These are phyloP conservation scores for Paramecium caudatum DNA, from an alignment of 73 alveolate genomes.

Conservation along the genomic window DNA sequence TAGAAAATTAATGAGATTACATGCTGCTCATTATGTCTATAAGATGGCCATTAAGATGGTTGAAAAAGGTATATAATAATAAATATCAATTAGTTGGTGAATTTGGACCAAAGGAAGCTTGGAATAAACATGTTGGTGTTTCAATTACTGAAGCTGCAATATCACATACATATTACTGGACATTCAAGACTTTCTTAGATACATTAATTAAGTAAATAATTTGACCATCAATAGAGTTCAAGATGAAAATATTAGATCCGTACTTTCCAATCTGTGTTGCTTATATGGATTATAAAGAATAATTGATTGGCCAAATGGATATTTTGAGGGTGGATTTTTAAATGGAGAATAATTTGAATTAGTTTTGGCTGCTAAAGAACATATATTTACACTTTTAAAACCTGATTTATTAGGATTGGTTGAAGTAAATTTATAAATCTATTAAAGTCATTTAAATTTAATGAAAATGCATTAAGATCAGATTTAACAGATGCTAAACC, in stretches of 20 bases:
- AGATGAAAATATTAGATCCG: conserved; percentile 74
- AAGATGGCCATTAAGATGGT: conserved; percentile 53
- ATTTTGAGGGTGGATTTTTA: conserved; percentile 67
- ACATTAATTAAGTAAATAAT: not conserved
- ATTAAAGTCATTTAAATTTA: conserved; percentile 53
- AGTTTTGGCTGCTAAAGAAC: conserved; percentile 68
- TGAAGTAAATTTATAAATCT: conserved; percentile 30
- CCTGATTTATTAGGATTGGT: conserved; percentile 70
- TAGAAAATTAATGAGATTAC: conserved; percentile 69
- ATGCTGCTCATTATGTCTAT: conserved; percentile 54
- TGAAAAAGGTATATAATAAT: not conserved
- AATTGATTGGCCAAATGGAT: conserved; percentile 71
- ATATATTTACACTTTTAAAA: conserved; percentile 14
- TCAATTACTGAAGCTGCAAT: conserved; percentile 71
- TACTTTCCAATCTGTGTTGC: conserved; percentile 68
- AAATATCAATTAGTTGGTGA: conserved; percentile 44
- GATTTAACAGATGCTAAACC: conserved; percentile 39
- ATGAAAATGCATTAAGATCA: conserved; percentile 54
- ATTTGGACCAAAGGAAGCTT: conserved; percentile 76
- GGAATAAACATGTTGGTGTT: conserved; percentile 70
- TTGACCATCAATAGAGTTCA: not conserved
- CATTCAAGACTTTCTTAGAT: conserved; percentile 71
- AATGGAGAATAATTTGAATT: conserved; percentile 70
- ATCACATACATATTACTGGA: conserved; percentile 72
- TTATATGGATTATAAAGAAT: conserved; percentile 71